phyloP scores from a whole-genome alignment of 2,329 filamentous ascomycete genomes.

The Cadophora sp. region DNA sequence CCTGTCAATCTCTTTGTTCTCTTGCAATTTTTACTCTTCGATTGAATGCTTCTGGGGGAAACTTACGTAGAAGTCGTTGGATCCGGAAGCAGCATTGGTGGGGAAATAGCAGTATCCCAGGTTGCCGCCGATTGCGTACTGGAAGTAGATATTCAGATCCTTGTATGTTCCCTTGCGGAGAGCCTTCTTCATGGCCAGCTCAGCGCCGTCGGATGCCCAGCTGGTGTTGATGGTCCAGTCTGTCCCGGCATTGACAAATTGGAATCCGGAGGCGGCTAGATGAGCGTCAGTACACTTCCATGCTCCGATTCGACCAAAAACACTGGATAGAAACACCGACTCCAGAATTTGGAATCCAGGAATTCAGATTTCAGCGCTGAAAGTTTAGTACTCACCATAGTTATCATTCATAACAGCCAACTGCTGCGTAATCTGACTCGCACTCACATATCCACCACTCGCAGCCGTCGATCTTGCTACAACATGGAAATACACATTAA shows the following conservation, averaged over 20 bases:
- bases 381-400: conserved; percentile 26
- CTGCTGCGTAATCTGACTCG: conserved; percentile 37
- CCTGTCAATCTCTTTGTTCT: neutral
- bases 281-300: too few species aligned
- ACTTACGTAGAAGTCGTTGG: conserved; percentile 41
- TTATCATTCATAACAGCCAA: conserved; percentile 34
- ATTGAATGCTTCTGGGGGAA: too few species aligned
- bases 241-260: conserved; percentile 41
- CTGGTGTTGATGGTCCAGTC: conserved; percentile 43
- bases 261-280: conserved; percentile 38
- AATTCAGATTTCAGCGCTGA: too few species aligned
- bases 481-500: conserved; percentile 47
- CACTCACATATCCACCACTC: conserved; percentile 39
- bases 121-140: conserved; percentile 27
- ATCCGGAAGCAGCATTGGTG: conserved; percentile 10
- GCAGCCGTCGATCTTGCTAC: conserved; percentile 37
- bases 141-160: conserved; percentile 45
- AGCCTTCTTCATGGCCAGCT: conserved; percentile 52
- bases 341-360: too few species aligned
- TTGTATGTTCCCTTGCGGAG: conserved; percentile 50
- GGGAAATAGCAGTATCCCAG: conserved; percentile 28
- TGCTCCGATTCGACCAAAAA: too few species aligned
- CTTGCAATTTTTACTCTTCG: neutral
- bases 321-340: too few species aligned
- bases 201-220: conserved; percentile 44